Conservation (phyloP, 129 eudicot genomes). For the Centrapalus pauciflorus region DNA sequence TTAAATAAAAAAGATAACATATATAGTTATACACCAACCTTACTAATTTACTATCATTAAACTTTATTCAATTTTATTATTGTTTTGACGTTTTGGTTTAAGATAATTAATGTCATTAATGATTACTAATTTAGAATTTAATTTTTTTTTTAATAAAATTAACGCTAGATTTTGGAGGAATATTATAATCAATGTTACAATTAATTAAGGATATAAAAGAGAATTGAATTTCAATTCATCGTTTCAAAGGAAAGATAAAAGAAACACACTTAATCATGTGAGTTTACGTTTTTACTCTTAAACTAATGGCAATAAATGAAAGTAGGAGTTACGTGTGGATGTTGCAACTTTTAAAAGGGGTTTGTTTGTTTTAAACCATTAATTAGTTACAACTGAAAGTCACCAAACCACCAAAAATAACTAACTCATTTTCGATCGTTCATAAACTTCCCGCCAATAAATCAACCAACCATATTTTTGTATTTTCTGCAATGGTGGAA, state of each 20-base stretch:
- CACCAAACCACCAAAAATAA: conserved; percentile 27
- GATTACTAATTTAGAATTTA: too few relatives aligned
- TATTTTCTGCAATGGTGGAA: conserved; percentile 19
- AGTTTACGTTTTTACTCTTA: neutral
- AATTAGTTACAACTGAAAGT: conserved; percentile 1
- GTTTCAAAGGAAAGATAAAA: neutral
- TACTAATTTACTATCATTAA: too few relatives aligned
- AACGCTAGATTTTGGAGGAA: neutral
- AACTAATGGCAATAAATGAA: conserved; percentile 19
- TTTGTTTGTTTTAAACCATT: conserved; percentile 8
- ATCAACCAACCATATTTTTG: neutral
- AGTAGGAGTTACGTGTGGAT: conserved; percentile 18
- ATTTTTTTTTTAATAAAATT: neutral
- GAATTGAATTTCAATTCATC: neutral
- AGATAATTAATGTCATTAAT: neutral
- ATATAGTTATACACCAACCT: too few relatives aligned
- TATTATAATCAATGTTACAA: neutral
- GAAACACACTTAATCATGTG: too few relatives aligned
- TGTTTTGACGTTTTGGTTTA: neutral
- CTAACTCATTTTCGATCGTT: conserved; percentile 9
- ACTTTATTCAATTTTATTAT: too few relatives aligned
- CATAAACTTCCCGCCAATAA: conserved; percentile 29
- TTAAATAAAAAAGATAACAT: too few relatives aligned
- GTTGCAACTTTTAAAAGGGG: conserved; percentile 11
- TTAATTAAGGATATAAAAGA: neutral